Conservation (phyloP, 2,329 filamentous ascomycete genomes). For the Hypoxylon sp. region DNA sequence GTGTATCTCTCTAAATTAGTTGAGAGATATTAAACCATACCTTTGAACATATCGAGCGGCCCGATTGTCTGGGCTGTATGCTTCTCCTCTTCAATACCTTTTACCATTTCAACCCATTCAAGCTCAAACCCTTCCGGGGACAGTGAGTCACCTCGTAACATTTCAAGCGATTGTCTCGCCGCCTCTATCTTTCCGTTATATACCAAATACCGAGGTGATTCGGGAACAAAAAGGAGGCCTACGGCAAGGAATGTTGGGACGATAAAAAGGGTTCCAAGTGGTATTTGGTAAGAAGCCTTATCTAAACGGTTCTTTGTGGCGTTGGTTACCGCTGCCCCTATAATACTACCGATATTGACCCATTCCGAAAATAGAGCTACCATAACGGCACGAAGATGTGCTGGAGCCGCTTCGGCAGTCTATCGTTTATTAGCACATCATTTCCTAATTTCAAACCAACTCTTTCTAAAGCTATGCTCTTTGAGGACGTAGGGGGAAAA, state of each 20-base stretch:
- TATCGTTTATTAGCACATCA: conserved; percentile 21
- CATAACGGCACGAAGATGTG: conserved; percentile 65
- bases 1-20: background rate
- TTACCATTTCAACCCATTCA: conserved; percentile 60
- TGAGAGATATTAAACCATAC: conserved; percentile 30
- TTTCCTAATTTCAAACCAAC: background rate
- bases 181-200: conserved; percentile 51
- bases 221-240: conserved; percentile 63
- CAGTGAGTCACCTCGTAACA: conserved; percentile 53
- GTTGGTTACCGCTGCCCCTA: conserved; percentile 63
- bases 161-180: conserved; percentile 52
- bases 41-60: conserved; percentile 58
- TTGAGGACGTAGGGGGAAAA: background rate
- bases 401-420: conserved; percentile 63
- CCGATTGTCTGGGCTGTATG: conserved; percentile 53
- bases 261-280: conserved; percentile 62
- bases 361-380: conserved; percentile 65
- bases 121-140: conserved; percentile 55
- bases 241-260: conserved; percentile 63
- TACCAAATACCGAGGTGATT: conserved; percentile 62
- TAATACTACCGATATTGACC: conserved; percentile 64
- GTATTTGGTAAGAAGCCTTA: conserved; percentile 63
- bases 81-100: conserved; percentile 58
- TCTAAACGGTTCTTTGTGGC: conserved; percentile 57
- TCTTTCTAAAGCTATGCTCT: background rate